Evolutionary conservation across 371 early-diverging fungal genomes (phyloP), one percentile per base, ranked within the genome.

Genomic region (Mortierella sp.): DNA sequence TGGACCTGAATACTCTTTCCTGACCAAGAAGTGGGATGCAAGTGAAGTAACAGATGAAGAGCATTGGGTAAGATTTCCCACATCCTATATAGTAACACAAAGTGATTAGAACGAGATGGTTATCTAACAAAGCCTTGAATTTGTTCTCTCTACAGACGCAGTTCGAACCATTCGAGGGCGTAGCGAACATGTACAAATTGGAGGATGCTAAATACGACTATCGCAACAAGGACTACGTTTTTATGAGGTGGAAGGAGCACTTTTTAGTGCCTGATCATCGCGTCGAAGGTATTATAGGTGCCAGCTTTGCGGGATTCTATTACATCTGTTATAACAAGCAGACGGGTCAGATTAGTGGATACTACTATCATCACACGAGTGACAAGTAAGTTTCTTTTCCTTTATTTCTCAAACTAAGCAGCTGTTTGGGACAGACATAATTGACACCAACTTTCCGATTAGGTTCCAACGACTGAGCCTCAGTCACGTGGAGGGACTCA

Each of bases 221-320:
- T 55, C 74, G 82, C 38, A 87, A 91, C 70, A 87, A 87, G 43
- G 94, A 96, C 68, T 90, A 88, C 67, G 85, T 98, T 15, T 98
- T 96, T 83, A 98, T 98, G 98, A 90, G 98, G 38, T 97, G 97
- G 97, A 98, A 97, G 87, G 98, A 98, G 81, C 94, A 93, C 63
- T 98, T 97, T 79, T 84, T 98, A 47, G 96, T 97, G 5, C 98
- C 98, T 33, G 96, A 98, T 85, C 97, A 97, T 87, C 88, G 88
- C 65, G 92, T 97, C 45, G 89, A 86, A 68, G 88, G 86, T 19
- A 93, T 98, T 69, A 84, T 90, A 67, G 98, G 98, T 21, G 98
- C 98, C 5, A 94, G 94, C 76, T 98, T 94, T 88, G 97, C 94
- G 10, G 98, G 98, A 8, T 98, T 97, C 76, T 98, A 98, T 84